Base-by-base conservation (phyloP, 2,329 filamentous ascomycete genomes). In the Colletotrichum tropicale region DNA sequence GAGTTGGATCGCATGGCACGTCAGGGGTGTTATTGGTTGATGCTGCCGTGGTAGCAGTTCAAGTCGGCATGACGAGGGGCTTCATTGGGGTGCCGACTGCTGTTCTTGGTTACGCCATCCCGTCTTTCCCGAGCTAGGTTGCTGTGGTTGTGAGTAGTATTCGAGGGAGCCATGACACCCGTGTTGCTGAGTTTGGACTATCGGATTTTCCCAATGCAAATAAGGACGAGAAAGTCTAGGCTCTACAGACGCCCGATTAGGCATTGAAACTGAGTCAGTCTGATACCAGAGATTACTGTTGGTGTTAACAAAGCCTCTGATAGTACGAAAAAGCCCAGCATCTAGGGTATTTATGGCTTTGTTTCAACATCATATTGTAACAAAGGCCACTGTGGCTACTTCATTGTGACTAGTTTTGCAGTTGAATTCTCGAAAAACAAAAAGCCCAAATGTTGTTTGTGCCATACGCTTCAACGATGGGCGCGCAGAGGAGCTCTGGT, bases 151-250 rank as follows among this genome's bases (percentile, higher is more conserved):
- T 21, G 58, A 32, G 32, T n/a, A 61, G 58, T 16, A 64, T 52
- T 28, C 16, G 16, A 32, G 34, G 34, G 16, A 26, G 24, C 32
- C n/a, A 26, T 34, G 66, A 52, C 48, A 36, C 36, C 43, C 48
- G 30, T 58, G 48, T 67, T 56, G 18, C 48, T 67, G 65, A 67
- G 65, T 67, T 67, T 67, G 64, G 64, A 52, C 2, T 34, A 32
- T 55, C 64, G 64, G 43, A 66, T 34, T 30, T 52, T 30, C 24
- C 38, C 48, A 26, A 13, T 28, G 43, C 43, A 52, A 52, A 21
- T 21, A 4, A 21, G 13, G n/a, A 52, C 43, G 10, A 8, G 58
- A 15, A 21, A 15, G 18, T 32, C 28, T 28, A 28, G 62, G 24
- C 13, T 43, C 36, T 30, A 10, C 10, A 12, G 15, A 6, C 0